A percentile compares a stretch with the other conserved stretches of the same genome.
phyloP scores from a whole-genome alignment of 495 filamentous ascomycete genomes.

The Neurospora sp. region DNA sequence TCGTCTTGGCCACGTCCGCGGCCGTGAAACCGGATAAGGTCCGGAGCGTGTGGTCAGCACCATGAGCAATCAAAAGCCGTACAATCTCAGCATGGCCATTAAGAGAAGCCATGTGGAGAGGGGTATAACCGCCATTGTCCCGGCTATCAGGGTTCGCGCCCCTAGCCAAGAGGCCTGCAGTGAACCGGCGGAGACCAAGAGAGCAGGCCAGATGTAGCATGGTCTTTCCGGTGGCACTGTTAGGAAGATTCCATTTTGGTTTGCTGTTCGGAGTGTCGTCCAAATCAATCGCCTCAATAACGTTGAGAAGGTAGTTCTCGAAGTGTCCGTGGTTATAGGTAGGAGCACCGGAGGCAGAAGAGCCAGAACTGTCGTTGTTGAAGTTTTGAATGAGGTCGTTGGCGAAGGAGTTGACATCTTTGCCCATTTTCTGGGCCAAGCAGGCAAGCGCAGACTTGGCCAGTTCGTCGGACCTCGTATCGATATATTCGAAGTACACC shows the following conservation, averaged over 20 bases:
- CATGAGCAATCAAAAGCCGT: conserved; percentile 58
- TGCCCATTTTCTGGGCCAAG: conserved; percentile 44
- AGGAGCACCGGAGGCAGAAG: conserved; percentile 12
- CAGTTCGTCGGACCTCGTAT: conserved; percentile 68
- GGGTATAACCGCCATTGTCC: conserved; percentile 73
- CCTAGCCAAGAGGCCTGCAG: conserved; percentile 68
- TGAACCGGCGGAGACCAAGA: conserved; percentile 64
- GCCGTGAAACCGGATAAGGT: conserved; percentile 63
- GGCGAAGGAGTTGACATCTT: not conserved
- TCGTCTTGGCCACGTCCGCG: conserved; percentile 59
- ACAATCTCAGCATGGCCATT: conserved; percentile 67
- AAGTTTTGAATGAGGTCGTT: not conserved
- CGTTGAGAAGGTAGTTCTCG: conserved; percentile 62
- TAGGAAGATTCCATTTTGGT: conserved; percentile 51
- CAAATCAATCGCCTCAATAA: conserved; percentile 68
- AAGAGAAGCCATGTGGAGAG: conserved; percentile 77
- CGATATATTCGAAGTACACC: conserved; percentile 65
- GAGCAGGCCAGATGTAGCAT: conserved; percentile 76
- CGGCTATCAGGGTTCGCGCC: conserved; percentile 67
- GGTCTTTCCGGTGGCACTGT: conserved; percentile 56
- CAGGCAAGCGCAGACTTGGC: conserved; percentile 49
- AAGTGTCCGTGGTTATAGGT: conserved; percentile 23
- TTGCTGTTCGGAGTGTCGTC: conserved; percentile 55
- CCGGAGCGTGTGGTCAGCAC: conserved; percentile 60
- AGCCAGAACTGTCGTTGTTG: conserved; percentile 10